phyloP scores from a whole-genome alignment of 2,329 filamentous ascomycete genomes.

The Cladophialophora psammophila region DNA sequence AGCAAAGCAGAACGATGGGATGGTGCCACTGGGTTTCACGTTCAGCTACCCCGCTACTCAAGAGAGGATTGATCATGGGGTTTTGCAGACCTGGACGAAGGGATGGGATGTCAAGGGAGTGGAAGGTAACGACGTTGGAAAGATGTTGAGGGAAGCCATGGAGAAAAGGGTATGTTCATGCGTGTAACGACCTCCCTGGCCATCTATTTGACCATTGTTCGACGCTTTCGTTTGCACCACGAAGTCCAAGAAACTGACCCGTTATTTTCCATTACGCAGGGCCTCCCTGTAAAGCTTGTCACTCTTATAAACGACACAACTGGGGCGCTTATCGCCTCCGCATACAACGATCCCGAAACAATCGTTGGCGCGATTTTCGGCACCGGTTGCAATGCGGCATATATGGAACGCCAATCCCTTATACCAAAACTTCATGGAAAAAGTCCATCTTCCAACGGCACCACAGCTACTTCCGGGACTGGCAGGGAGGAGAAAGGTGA shows the following conservation, averaged over 20 bases:
- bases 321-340: conserved; percentile 88
- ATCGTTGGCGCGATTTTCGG: conserved; percentile 95
- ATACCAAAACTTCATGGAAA: conserved; percentile 82
- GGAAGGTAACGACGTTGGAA: conserved; percentile 83
- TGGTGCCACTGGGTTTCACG: conserved; percentile 84
- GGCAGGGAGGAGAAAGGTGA: conserved; percentile 59
- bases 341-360: conserved; percentile 85
- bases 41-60: conserved; percentile 96
- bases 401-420: conserved; percentile 85
- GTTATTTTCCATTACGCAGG: conserved; percentile 49
- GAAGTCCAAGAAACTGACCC: not conserved
- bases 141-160: conserved; percentile 78
- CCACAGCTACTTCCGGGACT: conserved; percentile 70
- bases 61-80: conserved; percentile 89
- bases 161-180: conserved; percentile 65
- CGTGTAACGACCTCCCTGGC: not conserved
- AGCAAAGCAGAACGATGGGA: conserved; percentile 56
- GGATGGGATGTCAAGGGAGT: conserved; percentile 93
- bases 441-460: not conserved
- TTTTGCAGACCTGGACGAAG: conserved; percentile 96
- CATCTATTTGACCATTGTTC: not conserved
- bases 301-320: conserved; percentile 95
- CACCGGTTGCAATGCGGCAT: conserved; percentile 86
- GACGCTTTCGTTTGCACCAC: not conserved
- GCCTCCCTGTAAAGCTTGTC: conserved; percentile 74